These are phyloP conservation scores for Ustanciosporium gigantosporum DNA, from an alignment of 1,284 basidiomycete species.

Conservation along the genomic window DNA sequence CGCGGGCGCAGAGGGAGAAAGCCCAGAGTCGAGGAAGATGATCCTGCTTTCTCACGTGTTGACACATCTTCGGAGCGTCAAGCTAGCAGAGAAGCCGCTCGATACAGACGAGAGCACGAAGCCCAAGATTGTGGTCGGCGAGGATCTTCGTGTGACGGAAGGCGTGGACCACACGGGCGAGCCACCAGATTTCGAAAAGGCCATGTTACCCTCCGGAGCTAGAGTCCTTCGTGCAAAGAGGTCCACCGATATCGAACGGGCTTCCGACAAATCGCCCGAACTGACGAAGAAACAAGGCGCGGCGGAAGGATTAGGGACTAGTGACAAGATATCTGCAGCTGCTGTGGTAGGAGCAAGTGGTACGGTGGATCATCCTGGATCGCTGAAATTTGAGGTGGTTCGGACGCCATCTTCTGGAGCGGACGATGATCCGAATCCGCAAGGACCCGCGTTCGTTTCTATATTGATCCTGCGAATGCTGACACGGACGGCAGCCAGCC, in stretches of 20 bases:
- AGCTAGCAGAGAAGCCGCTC: not conserved
- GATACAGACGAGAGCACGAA: not conserved
- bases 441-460: conserved; percentile 49
- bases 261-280: not conserved
- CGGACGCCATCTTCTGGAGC: conserved; percentile 51
- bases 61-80: conserved; percentile 28
- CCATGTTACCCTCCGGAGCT: conserved; percentile 10
- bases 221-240: conserved; percentile 16
- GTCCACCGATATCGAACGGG: conserved; percentile 14
- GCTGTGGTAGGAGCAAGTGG: conserved; percentile 12
- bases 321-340: too few species aligned
- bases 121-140: conserved; percentile 14
- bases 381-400: conserved; percentile 47
- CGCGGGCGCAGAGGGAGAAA: not conserved
- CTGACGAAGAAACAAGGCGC: not conserved
- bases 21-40: conserved; percentile 5
- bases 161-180: conserved; percentile 18
- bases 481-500: conserved; percentile 36
- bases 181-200: conserved; percentile 8
- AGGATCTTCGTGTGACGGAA: conserved; percentile 15
- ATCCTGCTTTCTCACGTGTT: conserved; percentile 30
- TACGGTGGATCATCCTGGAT: conserved; percentile 51
- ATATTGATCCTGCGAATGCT: conserved; percentile 52
- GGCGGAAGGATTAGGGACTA: conserved; percentile 5
- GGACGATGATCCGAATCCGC: conserved; percentile 37